Conservation (phyloP, 768 basidiomycete genomes). For the Mrakia hoshinonis region DNA sequence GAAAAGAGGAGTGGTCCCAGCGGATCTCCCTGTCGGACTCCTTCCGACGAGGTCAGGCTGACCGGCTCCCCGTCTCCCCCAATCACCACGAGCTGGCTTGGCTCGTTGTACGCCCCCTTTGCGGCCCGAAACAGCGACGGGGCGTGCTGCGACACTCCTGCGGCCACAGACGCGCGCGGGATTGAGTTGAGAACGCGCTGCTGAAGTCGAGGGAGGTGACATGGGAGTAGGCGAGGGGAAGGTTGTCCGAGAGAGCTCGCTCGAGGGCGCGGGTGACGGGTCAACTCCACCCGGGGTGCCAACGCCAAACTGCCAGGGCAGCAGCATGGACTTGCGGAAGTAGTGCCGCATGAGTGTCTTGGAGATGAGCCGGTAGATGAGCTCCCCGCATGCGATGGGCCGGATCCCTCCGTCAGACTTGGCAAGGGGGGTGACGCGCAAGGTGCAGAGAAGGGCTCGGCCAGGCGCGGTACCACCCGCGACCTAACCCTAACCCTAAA, state of each 20-base stretch:
- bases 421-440: no score
- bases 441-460: no score
- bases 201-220: conserved; percentile 31
- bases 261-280: conserved; percentile 29
- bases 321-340: conserved; percentile 5
- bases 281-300: not conserved
- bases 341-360: not conserved
- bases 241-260: conserved; percentile 23
- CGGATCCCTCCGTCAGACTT: not conserved
- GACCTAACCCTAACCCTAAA: no score
- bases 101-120: conserved; percentile 18
- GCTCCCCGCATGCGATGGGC: not conserved
- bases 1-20: conserved; percentile 33
- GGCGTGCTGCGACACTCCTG: conserved; percentile 26
- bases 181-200: conserved; percentile 35
- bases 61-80: not conserved
- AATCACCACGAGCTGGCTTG: conserved; percentile 8
- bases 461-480: no score
- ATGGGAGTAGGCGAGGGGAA: conserved; percentile 15
- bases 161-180: not conserved
- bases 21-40: conserved; percentile 33
- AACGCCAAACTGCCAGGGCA: conserved; percentile 8
- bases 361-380: not conserved
- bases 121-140: conserved; percentile 24
- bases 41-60: conserved; percentile 27